These are phyloP conservation scores for Hanseniaspora thailandica DNA, from an alignment of 805 yeast species.

Conservation along the genomic window DNA sequence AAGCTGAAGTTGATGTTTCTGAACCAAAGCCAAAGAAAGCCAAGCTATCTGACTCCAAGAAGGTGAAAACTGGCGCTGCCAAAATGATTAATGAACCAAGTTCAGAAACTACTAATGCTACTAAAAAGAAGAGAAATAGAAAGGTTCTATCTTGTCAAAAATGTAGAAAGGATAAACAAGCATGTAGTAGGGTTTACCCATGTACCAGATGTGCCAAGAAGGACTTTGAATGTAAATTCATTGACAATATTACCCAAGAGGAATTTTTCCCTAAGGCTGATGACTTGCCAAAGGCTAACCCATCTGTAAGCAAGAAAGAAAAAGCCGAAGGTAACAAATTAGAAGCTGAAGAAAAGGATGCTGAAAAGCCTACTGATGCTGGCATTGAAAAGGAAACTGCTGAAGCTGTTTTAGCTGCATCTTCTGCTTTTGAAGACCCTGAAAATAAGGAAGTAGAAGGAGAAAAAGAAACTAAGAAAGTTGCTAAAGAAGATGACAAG, in stretches of 20 bases:
- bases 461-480: not conserved
- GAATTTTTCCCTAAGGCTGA: conserved; percentile 8
- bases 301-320: not conserved
- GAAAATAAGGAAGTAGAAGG: too few species aligned
- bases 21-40: not conserved
- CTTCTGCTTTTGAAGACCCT: not conserved
- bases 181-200: conserved; percentile 11
- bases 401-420: not conserved
- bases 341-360: not conserved
- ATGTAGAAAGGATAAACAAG: conserved; percentile 15
- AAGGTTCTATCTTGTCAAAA: conserved; percentile 11
- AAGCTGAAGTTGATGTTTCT: not conserved
- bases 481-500: not conserved
- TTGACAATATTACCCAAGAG: conserved; percentile 10
- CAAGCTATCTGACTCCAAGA: not conserved
- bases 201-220: conserved; percentile 13
- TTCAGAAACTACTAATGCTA: not conserved
- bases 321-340: not conserved
- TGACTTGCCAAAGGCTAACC: not conserved
- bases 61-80: not conserved
- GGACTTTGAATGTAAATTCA: conserved; percentile 12
- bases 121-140: conserved; percentile 13
- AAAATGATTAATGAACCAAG: not conserved
- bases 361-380: not conserved
- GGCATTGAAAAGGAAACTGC: not conserved